phyloP scores from a whole-genome alignment of 306 rosid genomes.

The Herpetospermum pedunculosum region DNA sequence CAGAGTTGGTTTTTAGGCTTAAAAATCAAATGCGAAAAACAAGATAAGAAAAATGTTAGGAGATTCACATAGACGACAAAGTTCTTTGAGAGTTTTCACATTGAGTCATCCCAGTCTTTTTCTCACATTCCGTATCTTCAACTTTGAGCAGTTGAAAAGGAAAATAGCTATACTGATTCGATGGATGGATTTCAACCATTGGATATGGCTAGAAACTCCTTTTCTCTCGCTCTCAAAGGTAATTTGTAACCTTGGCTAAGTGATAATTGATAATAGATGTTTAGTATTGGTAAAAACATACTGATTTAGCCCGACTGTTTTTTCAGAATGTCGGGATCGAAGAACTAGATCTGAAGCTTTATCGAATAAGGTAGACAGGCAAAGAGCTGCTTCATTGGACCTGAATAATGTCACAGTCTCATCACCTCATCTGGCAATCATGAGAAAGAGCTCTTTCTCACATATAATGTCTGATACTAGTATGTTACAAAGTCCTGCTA shows the following conservation, averaged over 20 bases:
- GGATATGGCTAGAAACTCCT: constrained; percentile 80
- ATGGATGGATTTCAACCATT: constrained; percentile 33
- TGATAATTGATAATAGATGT: neutral
- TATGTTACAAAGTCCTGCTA: constrained; percentile 56
- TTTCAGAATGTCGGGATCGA: constrained; percentile 78
- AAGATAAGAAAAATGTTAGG: neutral
- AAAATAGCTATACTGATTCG: constrained; percentile 40
- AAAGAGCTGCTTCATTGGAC: constrained; percentile 92
- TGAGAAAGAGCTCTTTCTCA: constrained; percentile 45
- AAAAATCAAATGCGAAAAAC: constrained; percentile 4
- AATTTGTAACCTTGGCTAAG: neutral
- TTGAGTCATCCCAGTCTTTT: constrained; percentile 1
- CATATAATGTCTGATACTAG: constrained; percentile 42
- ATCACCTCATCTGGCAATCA: constrained; percentile 56
- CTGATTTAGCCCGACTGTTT: neutral
- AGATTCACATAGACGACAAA: neutral
- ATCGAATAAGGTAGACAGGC: constrained; percentile 45
- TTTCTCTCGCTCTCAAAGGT: constrained; percentile 93
- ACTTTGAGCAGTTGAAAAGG: constrained; percentile 42
- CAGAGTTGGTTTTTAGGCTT: constrained; percentile 16
- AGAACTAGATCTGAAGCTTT: constrained; percentile 71
- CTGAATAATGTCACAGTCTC: constrained; percentile 62
- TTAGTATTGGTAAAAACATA: neutral
- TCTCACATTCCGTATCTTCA: constrained; percentile 12
- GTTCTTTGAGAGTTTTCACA: constrained; percentile 7